Percentiles rank a stretch among this genome's conserved stretches.
Evolutionary conservation across 2,329 filamentous ascomycete species (phyloP).

Genomic region (Neophaeococcomyces mojaviensis): DNA sequence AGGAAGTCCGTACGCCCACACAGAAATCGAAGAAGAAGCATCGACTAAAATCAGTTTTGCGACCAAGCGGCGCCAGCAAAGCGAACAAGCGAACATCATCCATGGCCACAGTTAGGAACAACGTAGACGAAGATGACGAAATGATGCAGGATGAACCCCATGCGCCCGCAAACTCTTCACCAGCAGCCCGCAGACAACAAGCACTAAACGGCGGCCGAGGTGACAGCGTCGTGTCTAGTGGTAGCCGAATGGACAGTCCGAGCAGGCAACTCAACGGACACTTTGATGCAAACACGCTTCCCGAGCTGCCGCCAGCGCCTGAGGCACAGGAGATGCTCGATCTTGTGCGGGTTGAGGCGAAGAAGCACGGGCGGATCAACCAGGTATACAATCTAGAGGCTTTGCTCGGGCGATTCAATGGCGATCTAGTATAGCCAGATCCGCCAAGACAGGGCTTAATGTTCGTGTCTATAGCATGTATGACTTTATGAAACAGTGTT

Average conservation of each 20-base stretch:
- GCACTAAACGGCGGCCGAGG: constrained; percentile 12
- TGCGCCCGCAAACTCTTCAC: constrained; percentile 28
- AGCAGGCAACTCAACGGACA: constrained; percentile 24
- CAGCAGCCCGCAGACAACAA: constrained; percentile 26
- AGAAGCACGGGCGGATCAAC: constrained; percentile 21
- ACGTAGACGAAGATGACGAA: constrained; percentile 22
- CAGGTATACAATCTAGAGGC: constrained; percentile 21
- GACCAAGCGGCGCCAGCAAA: constrained; percentile 36
- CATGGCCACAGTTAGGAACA: constrained; percentile 21
- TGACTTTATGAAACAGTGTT: background rate
- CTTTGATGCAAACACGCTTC: constrained; percentile 17
- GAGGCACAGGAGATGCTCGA: constrained; percentile 24
- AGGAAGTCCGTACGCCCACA: constrained; percentile 19
- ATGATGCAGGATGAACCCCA: constrained; percentile 25
- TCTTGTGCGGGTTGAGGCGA: constrained; percentile 20
- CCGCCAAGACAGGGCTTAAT: background rate
- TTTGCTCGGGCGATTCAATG: constrained; percentile 17
- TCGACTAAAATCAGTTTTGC: constrained; percentile 36
- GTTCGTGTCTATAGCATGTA: background rate
- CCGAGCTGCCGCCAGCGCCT: constrained; percentile 20
- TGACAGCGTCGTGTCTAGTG: constrained; percentile 13
- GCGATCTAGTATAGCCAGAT: background rate
- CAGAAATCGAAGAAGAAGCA: constrained; percentile 19
- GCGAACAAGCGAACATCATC: constrained; percentile 36
- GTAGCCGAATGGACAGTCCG: constrained; percentile 21